Evolutionary conservation across 352 stramenopile species (phyloP).

Genomic region (Globisporangium nagaii): DNA sequence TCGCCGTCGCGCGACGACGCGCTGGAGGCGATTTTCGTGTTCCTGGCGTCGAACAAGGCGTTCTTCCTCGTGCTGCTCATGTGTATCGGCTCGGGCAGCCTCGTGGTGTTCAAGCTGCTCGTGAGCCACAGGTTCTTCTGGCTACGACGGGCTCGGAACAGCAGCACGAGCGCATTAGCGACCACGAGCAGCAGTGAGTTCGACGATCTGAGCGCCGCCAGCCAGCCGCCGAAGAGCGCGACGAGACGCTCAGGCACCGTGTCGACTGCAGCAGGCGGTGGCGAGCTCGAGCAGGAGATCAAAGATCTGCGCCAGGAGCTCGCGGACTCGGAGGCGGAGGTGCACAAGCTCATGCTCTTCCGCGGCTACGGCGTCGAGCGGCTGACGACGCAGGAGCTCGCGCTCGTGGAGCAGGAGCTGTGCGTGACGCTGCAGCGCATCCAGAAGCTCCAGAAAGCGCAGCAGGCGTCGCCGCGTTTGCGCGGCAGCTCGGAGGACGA

Average conservation of each 20-base stretch:
- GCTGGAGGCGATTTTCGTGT: conserved; percentile 43
- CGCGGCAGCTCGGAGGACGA: conserved; percentile 4
- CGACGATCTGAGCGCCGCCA: neutral
- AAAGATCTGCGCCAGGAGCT: conserved; percentile 64
- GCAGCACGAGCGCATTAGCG: neutral
- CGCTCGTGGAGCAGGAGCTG: conserved; percentile 50
- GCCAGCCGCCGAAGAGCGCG: neutral
- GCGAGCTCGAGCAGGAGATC: conserved; percentile 51
- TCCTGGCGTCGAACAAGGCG: conserved; percentile 42
- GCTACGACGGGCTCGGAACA: neutral
- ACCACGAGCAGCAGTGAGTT: neutral
- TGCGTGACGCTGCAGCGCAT: conserved; percentile 48
- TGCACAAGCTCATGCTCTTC: conserved; percentile 67
- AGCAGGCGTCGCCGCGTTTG: neutral
- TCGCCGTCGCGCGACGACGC: conserved; percentile 40
- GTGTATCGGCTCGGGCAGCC: conserved; percentile 40
- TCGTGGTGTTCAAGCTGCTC: conserved; percentile 33
- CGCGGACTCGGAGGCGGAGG: conserved; percentile 69
- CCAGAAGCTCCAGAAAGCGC: conserved; percentile 25
- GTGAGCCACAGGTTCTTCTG: conserved; percentile 27
- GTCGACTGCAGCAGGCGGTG: conserved; percentile 2
- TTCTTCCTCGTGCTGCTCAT: conserved; percentile 37
- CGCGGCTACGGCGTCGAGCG: conserved; percentile 70
- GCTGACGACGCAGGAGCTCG: conserved; percentile 37
- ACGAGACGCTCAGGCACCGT: neutral